Evolutionary conservation across 176 grass and related monocot species (phyloP).

Genomic region (Cocos nucifera): DNA sequence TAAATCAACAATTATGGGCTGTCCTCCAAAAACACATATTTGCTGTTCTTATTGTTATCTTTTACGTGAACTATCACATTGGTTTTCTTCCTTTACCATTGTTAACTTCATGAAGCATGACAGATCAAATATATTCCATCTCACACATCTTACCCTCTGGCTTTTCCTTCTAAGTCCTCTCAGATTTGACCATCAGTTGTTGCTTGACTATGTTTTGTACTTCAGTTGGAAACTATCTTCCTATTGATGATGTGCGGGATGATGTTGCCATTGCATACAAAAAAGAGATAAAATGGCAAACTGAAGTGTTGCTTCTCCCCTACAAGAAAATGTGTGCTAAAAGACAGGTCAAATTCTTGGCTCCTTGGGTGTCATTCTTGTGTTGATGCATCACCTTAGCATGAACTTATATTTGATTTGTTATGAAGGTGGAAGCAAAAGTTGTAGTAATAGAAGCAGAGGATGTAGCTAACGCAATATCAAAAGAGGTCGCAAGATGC

Average conservation of each 20-base stretch:
- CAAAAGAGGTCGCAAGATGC: slow-evolving; percentile 27
- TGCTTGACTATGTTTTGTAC: neutral
- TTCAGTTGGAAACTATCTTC: slow-evolving; percentile 47
- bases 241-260: slow-evolving; percentile 33
- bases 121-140: no score
- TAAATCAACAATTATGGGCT: no score
- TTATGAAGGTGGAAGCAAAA: slow-evolving; percentile 36
- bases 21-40: no score
- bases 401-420: neutral
- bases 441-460: slow-evolving; percentile 40
- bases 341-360: slow-evolving; percentile 17
- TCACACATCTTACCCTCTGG: no score
- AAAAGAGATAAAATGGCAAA: slow-evolving; percentile 30
- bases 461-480: slow-evolving; percentile 38
- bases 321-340: slow-evolving; percentile 39
- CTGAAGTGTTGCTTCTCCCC: slow-evolving; percentile 27
- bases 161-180: no score
- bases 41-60: no score
- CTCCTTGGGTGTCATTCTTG: neutral
- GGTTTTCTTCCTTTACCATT: no score
- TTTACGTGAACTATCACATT: no score
- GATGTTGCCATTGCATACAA: slow-evolving; percentile 38
- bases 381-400: neutral
- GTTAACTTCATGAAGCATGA: no score
- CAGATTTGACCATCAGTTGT: neutral